Evolutionary conservation across 192 early-diverging fungal genomes (phyloP).

Genomic region (Coemansia sp.): DNA sequence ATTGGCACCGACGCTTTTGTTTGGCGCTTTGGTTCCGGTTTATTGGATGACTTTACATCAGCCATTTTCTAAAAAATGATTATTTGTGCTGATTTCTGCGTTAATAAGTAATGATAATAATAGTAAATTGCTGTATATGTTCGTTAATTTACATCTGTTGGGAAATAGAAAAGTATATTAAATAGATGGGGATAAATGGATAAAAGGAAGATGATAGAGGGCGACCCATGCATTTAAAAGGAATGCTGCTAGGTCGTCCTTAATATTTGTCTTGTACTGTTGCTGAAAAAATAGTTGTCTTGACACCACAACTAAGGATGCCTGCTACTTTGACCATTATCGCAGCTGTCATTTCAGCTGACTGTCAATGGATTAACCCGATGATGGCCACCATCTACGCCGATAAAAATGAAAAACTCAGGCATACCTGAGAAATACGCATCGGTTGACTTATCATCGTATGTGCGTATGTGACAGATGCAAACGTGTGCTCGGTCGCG

Average conservation of each 20-base stretch:
- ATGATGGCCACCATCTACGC: not conserved
- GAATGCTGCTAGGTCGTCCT: not conserved
- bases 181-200: too few species aligned
- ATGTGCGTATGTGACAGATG: not conserved
- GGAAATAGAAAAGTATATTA: not conserved
- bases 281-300: not conserved
- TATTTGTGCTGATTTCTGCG: too few species aligned
- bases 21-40: not conserved
- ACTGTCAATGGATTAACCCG: not conserved
- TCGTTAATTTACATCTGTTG: not conserved
- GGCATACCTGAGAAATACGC: not conserved
- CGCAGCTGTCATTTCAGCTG: conserved; percentile 2
- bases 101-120: not conserved
- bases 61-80: not conserved
- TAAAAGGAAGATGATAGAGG: not conserved
- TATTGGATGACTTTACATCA: not conserved
- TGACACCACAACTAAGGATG: not conserved
- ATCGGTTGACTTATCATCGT: not conserved
- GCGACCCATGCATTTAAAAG: not conserved
- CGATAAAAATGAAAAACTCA: not conserved
- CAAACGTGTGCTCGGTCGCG: conserved; percentile 1
- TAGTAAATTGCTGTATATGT: not conserved
- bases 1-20: not conserved
- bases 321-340: not conserved
- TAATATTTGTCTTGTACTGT: not conserved